Evolutionary conservation across 2,329 filamentous ascomycete species (phyloP), one percentile per base, ranked within the genome.

Genomic region (Xylaria sp.): DNA sequence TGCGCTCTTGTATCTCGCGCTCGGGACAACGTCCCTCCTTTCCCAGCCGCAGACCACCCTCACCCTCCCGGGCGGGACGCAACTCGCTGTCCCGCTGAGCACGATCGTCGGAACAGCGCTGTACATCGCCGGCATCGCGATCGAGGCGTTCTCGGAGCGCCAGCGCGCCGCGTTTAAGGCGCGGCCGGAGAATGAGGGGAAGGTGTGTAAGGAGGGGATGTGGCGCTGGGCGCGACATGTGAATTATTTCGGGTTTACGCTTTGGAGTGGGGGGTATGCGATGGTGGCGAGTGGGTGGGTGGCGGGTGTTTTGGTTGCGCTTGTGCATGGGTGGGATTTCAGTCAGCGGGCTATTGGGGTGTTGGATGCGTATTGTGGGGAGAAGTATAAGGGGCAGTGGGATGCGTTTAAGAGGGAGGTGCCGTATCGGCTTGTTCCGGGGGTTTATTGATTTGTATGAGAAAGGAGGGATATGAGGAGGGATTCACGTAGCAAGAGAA

Each of bases 61-160:
- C 71, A 13, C 78, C 74, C 61, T 46, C 6, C 2, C 6, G 18
- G 8, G 1, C 23, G 23, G 23, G 11, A 19, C 72, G 18, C 69
- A n/a, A 54, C 57, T 46, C 42, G 4, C 13, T 34, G 54, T 73
- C 7, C 68, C 70, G 7, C 59, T 73, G 4, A 68, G 69, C 52
- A 66, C 83, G 19, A 70, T 82, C 16, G 69, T 82, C 10, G 84
- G 84, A 7, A 67, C 75, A 1, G 68, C 71, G 0, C 64, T 84
- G 51, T 88, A 83, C 68, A 68, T 73, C 3, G 65, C 76, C 3
- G 84, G 84, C 8, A 75, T 87, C 35, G 59, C 75, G 3, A 74
- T 81, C 3, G 85, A 88, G 71, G 77, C 80, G 4, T 65, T 79
- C 2, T 75, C 82, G 0, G 85, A 88, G 72, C 67, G 79, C 34